Evolutionary conservation across 2,329 filamentous ascomycete genomes (phyloP).

Genomic region (Scytalidium sp.): DNA sequence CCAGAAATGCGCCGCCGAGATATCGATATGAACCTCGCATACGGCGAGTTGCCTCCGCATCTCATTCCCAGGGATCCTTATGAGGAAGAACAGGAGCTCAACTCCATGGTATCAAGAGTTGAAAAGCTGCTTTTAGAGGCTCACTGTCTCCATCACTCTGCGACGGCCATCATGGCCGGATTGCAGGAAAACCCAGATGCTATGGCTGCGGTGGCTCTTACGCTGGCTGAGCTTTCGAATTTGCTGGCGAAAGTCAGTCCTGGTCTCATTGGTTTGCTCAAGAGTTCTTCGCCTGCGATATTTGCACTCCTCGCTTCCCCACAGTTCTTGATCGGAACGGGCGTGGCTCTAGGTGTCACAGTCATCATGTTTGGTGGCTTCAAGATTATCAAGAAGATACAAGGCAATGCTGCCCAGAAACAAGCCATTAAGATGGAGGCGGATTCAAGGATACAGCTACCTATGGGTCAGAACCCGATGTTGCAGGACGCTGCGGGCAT

Average conservation of each 20-base stretch:
- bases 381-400: constrained; percentile 92
- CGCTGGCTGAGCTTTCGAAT: constrained; percentile 85
- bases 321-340: constrained; percentile 90
- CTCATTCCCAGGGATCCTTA: constrained; percentile 45
- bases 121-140: constrained; percentile 81
- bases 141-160: constrained; percentile 83
- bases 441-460: neutral
- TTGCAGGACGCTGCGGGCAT: neutral
- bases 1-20: constrained; percentile 33
- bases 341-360: constrained; percentile 87
- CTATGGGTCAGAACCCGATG: neutral
- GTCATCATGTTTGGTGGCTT: constrained; percentile 94
- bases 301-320: constrained; percentile 85
- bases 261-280: constrained; percentile 70
- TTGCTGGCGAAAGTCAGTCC: constrained; percentile 83
- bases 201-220: constrained; percentile 89
- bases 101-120: constrained; percentile 69
- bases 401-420: constrained; percentile 31
- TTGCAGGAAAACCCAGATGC: constrained; percentile 82
- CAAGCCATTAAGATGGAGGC: constrained; percentile 15
- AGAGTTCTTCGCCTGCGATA: constrained; percentile 78
- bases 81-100: constrained; percentile 54
- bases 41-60: constrained; percentile 77
- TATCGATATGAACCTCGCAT: constrained; percentile 90
- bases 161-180: constrained; percentile 76